These are phyloP conservation scores for Termitomyces sp. DNA, from an alignment of 768 basidiomycete species.

Conservation along the genomic window DNA sequence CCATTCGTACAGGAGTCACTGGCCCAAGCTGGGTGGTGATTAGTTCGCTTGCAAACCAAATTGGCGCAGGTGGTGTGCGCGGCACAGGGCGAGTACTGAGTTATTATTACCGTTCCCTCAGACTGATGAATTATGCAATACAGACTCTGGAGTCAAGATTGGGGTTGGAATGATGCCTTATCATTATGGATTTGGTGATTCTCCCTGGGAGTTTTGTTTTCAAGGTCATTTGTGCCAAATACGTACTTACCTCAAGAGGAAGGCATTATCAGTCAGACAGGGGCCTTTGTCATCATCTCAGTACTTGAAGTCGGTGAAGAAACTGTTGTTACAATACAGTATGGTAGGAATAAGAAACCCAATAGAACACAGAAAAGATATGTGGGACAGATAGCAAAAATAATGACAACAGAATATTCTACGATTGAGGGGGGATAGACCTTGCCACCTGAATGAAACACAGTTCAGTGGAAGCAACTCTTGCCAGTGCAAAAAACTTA, in stretches of 20 bases:
- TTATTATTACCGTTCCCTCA: neutral
- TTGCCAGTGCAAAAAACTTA: constrained; percentile 32
- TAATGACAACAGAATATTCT: constrained; percentile 60
- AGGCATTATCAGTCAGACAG: neutral
- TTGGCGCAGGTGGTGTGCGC: constrained; percentile 68
- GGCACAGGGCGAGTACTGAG: constrained; percentile 64
- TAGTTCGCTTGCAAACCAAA: constrained; percentile 41
- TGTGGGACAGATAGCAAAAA: constrained; percentile 77
- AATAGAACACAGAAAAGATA: constrained; percentile 64
- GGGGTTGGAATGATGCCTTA: constrained; percentile 43
- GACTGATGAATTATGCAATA: neutral
- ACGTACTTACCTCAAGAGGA: neutral
- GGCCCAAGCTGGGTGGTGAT: constrained; percentile 77
- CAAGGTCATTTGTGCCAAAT: neutral
- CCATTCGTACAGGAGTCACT: constrained; percentile 75
- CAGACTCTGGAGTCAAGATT: constrained; percentile 27
- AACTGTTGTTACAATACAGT: constrained; percentile 85
- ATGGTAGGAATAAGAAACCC: constrained; percentile 56
- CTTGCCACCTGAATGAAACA: constrained; percentile 53
- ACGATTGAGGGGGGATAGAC: constrained; percentile 66
- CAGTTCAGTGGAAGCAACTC: constrained; percentile 2
- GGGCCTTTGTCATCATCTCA: constrained; percentile 29
- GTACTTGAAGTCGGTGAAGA: constrained; percentile 50
- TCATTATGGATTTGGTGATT: constrained; percentile 34
- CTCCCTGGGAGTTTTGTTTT: neutral